A percentile compares a stretch with the other conserved stretches of the same genome.
Evolutionary conservation across 2,329 filamentous ascomycete genomes (phyloP).

Genomic region (Ophiostoma angusticollis): DNA sequence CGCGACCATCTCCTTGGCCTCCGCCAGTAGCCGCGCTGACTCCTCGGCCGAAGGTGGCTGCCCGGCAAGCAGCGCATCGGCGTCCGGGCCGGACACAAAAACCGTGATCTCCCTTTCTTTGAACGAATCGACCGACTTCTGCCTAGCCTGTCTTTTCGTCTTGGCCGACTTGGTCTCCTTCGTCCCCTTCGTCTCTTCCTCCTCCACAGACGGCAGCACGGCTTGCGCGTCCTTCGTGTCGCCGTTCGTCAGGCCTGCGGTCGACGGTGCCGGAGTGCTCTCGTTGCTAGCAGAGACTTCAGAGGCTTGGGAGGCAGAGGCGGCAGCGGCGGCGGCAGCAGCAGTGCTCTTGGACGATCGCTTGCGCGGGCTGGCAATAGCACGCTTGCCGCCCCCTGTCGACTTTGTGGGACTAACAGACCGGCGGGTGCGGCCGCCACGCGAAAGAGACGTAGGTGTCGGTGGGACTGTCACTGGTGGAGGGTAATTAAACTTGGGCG

Average conservation of each 20-base stretch:
- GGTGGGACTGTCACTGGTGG: slow-evolving; percentile 31
- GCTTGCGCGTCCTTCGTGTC: slow-evolving; percentile 31
- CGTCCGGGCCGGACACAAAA: slow-evolving; percentile 40
- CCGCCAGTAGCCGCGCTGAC: slow-evolving; percentile 68
- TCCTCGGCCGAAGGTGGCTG: slow-evolving; percentile 65
- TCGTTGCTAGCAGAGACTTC: slow-evolving; percentile 21
- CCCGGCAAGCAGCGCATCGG: slow-evolving; percentile 60
- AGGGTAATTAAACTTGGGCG: slow-evolving; percentile 54
- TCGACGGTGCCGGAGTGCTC: slow-evolving; percentile 16
- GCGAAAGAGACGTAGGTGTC: slow-evolving; percentile 32
- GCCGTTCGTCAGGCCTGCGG: slow-evolving; percentile 19
- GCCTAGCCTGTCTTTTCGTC: slow-evolving; percentile 6
- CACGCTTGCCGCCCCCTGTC: slow-evolving; percentile 21
- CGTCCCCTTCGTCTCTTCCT: slow-evolving; percentile 24
- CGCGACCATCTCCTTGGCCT: slow-evolving; percentile 77
- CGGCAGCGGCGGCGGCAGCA: slow-evolving; percentile 10
- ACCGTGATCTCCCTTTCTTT: slow-evolving; percentile 47
- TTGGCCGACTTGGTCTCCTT: slow-evolving; percentile 4
- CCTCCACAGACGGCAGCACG: slow-evolving; percentile 38
- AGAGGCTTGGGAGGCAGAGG: slow-evolving; percentile 22
- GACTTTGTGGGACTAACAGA: slow-evolving; percentile 46
- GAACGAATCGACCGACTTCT: slow-evolving; percentile 4
- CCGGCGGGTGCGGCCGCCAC: slow-evolving; percentile 38
- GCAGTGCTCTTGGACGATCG: slow-evolving; percentile 30
- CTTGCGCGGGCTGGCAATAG: slow-evolving; percentile 41